Conservation (phyloP, 1,139 yeast genomes). For the Candida tropicalis region DNA sequence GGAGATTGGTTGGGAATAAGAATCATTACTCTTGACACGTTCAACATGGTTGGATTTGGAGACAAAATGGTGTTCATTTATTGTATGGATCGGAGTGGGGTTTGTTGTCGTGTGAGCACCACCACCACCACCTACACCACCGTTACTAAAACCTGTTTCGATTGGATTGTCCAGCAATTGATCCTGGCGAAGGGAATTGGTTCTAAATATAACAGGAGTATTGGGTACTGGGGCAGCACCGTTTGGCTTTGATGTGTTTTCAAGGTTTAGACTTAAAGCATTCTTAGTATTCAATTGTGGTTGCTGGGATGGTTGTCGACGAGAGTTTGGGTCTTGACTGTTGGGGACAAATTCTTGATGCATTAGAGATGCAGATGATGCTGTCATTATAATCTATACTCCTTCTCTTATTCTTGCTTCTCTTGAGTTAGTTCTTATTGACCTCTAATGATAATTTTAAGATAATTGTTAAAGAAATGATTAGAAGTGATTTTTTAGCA, state of each 20-base stretch:
- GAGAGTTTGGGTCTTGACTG: background rate
- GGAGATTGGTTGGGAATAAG: conserved; percentile 11
- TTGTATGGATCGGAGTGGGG: conserved; percentile 1
- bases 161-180: background rate
- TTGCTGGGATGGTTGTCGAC: background rate
- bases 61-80: conserved; percentile 1
- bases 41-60: background rate
- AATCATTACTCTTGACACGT: background rate
- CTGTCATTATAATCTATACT: conserved; percentile 2
- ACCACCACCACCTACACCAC: background rate
- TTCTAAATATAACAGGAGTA: background rate
- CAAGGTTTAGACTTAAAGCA: background rate
- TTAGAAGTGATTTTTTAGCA: background rate
- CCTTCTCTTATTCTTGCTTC: background rate
- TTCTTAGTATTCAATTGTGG: background rate
- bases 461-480: background rate
- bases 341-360: background rate
- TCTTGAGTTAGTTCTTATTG: background rate
- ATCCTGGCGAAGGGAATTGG: background rate
- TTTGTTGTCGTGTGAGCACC: conserved; percentile 6
- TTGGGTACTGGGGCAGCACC: background rate
- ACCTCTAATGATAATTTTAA: conserved; percentile 3
- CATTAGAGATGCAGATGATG: conserved; percentile 4
- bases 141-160: too few species aligned
- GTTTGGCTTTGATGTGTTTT: background rate